phyloP scores from a whole-genome alignment of 2,329 filamentous ascomycete genomes.

The Trichoderma endophyticum region DNA sequence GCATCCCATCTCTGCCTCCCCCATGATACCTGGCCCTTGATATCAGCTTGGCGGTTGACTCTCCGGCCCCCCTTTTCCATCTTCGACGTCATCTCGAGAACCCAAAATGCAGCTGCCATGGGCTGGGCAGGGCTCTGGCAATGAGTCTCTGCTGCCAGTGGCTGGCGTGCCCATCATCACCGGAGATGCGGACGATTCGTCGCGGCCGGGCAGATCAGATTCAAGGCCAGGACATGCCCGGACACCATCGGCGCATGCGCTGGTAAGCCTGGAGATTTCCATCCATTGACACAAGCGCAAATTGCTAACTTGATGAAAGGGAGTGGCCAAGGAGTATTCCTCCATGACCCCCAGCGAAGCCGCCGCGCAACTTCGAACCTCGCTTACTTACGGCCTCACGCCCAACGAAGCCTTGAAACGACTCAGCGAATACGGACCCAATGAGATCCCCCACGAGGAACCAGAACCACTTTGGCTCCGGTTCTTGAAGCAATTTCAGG shows the following conservation, averaged over 20 bases:
- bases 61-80: conserved; percentile 19
- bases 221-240: conserved; percentile 39
- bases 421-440: conserved; percentile 77
- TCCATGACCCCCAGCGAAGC: conserved; percentile 74
- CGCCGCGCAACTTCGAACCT: conserved; percentile 74
- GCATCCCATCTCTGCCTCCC: conserved; percentile 9
- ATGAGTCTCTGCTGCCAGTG: conserved; percentile 35
- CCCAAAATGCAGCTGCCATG: conserved; percentile 39
- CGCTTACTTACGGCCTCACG: conserved; percentile 76
- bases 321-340: conserved; percentile 58
- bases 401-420: conserved; percentile 77
- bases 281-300: neutral
- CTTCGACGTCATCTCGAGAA: conserved; percentile 20
- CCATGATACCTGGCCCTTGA: conserved; percentile 15
- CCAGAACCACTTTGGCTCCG: conserved; percentile 93
- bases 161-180: conserved; percentile 35
- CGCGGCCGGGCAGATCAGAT: conserved; percentile 27
- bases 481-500: conserved; percentile 94
- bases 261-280: conserved; percentile 38
- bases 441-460: conserved; percentile 91
- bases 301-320: conserved; percentile 35
- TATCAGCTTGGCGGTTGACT: conserved; percentile 12
- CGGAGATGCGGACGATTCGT: conserved; percentile 26
- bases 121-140: conserved; percentile 32
- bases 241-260: conserved; percentile 54